These are phyloP conservation scores for Ustilago sp. DNA, from an alignment of 1,284 basidiomycete species.

Conservation along the genomic window DNA sequence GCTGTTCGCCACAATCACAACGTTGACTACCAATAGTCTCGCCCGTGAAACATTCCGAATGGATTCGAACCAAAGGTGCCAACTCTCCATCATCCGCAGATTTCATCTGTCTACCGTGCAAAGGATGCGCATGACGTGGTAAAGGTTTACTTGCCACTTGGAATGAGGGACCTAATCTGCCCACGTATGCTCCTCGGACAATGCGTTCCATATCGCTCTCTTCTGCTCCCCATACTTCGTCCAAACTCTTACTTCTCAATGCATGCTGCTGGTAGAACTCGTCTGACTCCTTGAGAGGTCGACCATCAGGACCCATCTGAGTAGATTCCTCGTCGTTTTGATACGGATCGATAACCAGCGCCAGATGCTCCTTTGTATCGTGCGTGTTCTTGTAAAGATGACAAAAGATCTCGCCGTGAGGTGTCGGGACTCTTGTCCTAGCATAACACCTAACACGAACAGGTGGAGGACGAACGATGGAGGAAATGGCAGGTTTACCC, in stretches of 20 bases:
- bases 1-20: slow-evolving; percentile 98
- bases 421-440: slow-evolving; percentile 94
- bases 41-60: slow-evolving; percentile 98
- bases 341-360: slow-evolving; percentile 84
- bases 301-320: slow-evolving; percentile 29
- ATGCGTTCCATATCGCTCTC: slow-evolving; percentile 96
- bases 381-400: slow-evolving; percentile 91
- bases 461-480: slow-evolving; percentile 58
- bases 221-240: slow-evolving; percentile 83
- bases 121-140: slow-evolving; percentile 69
- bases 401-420: slow-evolving; percentile 91
- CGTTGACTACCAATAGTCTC: slow-evolving; percentile 98
- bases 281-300: slow-evolving; percentile 40
- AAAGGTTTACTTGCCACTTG: slow-evolving; percentile 73
- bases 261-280: slow-evolving; percentile 38
- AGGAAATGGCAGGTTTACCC: slow-evolving; percentile 41
- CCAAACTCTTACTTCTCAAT: slow-evolving; percentile 85
- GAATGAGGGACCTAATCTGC: slow-evolving; percentile 77
- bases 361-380: slow-evolving; percentile 94
- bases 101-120: slow-evolving; percentile 1
- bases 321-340: slow-evolving; percentile 56
- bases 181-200: slow-evolving; percentile 91
- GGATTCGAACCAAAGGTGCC: slow-evolving; percentile 89
- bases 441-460: slow-evolving; percentile 84
- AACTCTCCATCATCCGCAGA: slow-evolving; percentile 22